Evolutionary conservation across 805 yeast genomes (phyloP).

Genomic region (Saccharomycopsis malanga): DNA sequence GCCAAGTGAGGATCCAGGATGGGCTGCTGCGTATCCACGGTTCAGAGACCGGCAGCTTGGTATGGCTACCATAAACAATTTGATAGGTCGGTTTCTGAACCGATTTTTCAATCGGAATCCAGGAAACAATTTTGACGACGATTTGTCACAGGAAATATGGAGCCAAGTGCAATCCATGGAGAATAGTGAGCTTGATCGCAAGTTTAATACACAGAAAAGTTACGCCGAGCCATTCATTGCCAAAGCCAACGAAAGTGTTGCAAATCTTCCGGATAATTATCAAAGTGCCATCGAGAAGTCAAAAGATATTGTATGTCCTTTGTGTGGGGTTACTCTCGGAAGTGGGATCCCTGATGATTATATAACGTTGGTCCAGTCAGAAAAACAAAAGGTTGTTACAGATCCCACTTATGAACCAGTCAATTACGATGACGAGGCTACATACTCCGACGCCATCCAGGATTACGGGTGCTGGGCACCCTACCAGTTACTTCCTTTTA

Average conservation of each 20-base stretch:
- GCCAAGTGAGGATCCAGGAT: neutral
- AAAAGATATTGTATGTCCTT: constrained; percentile 46
- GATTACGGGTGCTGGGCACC: constrained; percentile 45
- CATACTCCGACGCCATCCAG: constrained; percentile 9
- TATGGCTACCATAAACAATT: neutral
- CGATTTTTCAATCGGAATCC: too few relatives aligned
- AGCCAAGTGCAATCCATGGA: constrained; percentile 12
- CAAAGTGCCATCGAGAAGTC: constrained; percentile 28
- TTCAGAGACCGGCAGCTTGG: neutral
- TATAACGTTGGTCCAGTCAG: constrained; percentile 26
- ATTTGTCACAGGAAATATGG: constrained; percentile 8
- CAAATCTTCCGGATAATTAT: constrained; percentile 27
- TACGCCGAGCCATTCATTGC: constrained; percentile 26
- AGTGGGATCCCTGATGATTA: constrained; percentile 58
- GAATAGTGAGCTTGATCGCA: constrained; percentile 10
- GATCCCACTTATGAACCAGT: constrained; percentile 10
- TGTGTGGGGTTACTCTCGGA: constrained; percentile 71
- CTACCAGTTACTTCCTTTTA: constrained; percentile 46
- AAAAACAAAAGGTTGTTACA: constrained; percentile 26
- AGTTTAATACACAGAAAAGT: constrained; percentile 11
- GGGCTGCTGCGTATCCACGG: neutral
- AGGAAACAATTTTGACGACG: constrained; percentile 7
- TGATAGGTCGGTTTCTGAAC: neutral
- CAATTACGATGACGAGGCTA: constrained; percentile 14
- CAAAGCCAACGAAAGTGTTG: constrained; percentile 24